Base-by-base conservation (phyloP, 306 rosid species). In the Senna siamea region DNA sequence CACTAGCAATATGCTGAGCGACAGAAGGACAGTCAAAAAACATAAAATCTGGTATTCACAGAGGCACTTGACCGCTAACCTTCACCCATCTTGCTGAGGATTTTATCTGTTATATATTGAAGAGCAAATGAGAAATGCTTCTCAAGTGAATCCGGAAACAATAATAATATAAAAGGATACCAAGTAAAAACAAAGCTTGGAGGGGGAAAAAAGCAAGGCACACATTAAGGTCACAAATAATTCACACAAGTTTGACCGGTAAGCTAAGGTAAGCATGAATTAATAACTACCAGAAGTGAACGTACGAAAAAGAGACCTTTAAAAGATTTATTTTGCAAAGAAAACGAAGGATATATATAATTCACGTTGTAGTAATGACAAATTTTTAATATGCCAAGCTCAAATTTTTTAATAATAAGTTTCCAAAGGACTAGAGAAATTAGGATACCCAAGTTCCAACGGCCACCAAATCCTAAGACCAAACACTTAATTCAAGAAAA, bases 71-170 rank as follows among this genome's bases (percentile, higher is more conserved):
- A 90, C 93, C 86, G 89, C 98, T 90, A 90, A 93, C 97, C 98
- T 93, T 93, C 98, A 86, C 97, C 98, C 89, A 93, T 90, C 86
- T 90, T 93, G 90, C 95, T 73, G 74, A 93, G 92, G 76, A 93
- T 89, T 85, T 93, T 93, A 89, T 89, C 98, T 93, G 98, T 81
- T 64, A 58, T 59, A 62, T 30, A 68, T 50, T 7, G 44, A 9
- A 22, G 44, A 19, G 15, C 41, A 23, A 30, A 57, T 15, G 46
- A 32, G 22, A 77, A 41, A 70, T 55, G 5, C 26, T 34, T 17
- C 5, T 12, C 12, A 28, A 26, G 5, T 38, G 60, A 58, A 61
- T 15, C 17, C 32, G 0, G 53, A 75, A 74, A 65, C 6, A 40
- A 15, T 22, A 6, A 54, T 13, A 23, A 0, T 8, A n/a, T n/a